Percentiles rank a stretch among this genome's conserved stretches.
These are phyloP conservation scores for Cyclotella baltica DNA, from an alignment of 108 stramenopile species.

Conservation along the genomic window DNA sequence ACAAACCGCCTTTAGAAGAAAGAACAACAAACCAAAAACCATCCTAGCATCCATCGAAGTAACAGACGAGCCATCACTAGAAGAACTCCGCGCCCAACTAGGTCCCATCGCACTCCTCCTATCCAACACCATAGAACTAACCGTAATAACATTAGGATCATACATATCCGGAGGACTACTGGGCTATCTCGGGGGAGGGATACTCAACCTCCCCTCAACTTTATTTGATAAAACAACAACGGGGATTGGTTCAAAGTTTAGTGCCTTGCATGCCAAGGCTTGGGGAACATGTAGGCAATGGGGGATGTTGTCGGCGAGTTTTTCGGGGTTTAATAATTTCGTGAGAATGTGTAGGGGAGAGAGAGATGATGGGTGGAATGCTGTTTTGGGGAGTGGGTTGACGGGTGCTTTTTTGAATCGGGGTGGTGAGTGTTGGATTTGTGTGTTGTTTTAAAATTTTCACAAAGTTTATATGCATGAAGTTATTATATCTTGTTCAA, in stretches of 20 bases:
- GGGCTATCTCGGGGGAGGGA: slow-evolving; percentile 64
- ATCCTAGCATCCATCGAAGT: background rate
- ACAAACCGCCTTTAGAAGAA: slow-evolving; percentile 12
- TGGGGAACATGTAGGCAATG: slow-evolving; percentile 59
- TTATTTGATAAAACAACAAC: slow-evolving; percentile 31
- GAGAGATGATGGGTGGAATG: slow-evolving; percentile 76
- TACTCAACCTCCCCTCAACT: slow-evolving; percentile 60
- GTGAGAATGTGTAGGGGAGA: slow-evolving; percentile 59
- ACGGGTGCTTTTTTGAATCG: slow-evolving; percentile 82
- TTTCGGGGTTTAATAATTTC: slow-evolving; percentile 71
- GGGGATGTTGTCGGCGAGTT: slow-evolving; percentile 67
- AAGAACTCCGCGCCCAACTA: slow-evolving; percentile 55
- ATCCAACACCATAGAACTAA: slow-evolving; percentile 68
- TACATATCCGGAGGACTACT: slow-evolving; percentile 65
- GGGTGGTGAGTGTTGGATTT: slow-evolving; percentile 49
- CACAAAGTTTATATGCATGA: background rate
- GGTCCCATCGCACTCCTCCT: slow-evolving; percentile 64
- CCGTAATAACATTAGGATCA: slow-evolving; percentile 57
- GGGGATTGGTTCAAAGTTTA: slow-evolving; percentile 35
- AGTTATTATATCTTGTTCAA: background rate
- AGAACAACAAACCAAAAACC: background rate
- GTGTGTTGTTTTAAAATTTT: background rate
- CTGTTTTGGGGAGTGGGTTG: slow-evolving; percentile 63
- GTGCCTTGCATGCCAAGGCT: slow-evolving; percentile 60
- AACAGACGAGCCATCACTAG: slow-evolving; percentile 34